Conservation (phyloP, 2,329 filamentous ascomycete species). For the Aureobasidium sp. region DNA sequence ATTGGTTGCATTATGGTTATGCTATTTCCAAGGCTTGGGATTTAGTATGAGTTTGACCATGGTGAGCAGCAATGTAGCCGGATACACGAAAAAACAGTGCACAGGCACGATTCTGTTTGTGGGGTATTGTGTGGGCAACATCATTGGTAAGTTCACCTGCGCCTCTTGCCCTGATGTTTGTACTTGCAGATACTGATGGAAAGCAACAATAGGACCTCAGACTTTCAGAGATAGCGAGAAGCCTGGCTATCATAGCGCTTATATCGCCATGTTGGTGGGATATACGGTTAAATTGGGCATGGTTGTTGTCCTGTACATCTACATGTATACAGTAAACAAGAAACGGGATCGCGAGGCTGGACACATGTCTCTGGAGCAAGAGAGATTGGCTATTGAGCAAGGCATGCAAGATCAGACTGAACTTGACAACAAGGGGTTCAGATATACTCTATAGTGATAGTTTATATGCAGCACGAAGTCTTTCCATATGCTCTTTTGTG, state of each 20-base stretch:
- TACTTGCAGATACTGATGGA: not conserved
- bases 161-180: not conserved
- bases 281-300: constrained; percentile 47
- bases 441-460: constrained; percentile 39
- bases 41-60: constrained; percentile 50
- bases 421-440: constrained; percentile 49
- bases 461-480: too few species aligned
- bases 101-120: constrained; percentile 46
- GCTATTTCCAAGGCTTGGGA: constrained; percentile 48
- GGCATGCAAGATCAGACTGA: constrained; percentile 53
- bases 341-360: constrained; percentile 44
- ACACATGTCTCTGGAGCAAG: constrained; percentile 34
- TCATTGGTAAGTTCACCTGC: constrained; percentile 13
- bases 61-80: constrained; percentile 47
- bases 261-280: constrained; percentile 51
- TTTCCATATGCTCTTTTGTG: too few species aligned
- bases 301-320: constrained; percentile 47
- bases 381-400: constrained; percentile 46
- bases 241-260: constrained; percentile 44
- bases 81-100: constrained; percentile 50
- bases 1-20: constrained; percentile 52
- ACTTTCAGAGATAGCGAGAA: constrained; percentile 46
- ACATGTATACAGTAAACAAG: constrained; percentile 51
- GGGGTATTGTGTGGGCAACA: constrained; percentile 48
- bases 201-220: constrained; percentile 38